These are phyloP conservation scores for Cucumis hystrix DNA, from an alignment of 306 rosid genomes.

Conservation along the genomic window DNA sequence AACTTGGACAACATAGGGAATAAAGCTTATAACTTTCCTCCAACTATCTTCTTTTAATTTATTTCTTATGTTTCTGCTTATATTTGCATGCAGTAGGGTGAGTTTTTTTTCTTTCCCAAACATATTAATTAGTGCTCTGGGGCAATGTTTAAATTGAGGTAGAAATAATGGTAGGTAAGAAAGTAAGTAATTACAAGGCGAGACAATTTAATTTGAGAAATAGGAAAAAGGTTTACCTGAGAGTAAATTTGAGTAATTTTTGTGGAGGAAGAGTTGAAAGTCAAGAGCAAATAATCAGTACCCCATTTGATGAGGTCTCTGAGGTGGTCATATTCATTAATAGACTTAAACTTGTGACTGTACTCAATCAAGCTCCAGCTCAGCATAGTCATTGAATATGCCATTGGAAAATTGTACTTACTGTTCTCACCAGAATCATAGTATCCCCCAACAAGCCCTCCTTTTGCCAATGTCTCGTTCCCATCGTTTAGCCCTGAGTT, in stretches of 20 bases:
- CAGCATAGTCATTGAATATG: slow-evolving; percentile 50
- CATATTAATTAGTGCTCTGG: too few relatives aligned
- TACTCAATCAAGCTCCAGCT: slow-evolving; percentile 60
- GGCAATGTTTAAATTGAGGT: too few relatives aligned
- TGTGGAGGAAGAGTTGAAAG: slow-evolving; percentile 51
- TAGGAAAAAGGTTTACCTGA: slow-evolving; percentile 19
- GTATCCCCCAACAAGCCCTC: slow-evolving; percentile 52
- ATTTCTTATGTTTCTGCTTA: too few relatives aligned
- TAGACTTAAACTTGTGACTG: slow-evolving; percentile 13
- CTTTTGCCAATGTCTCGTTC: slow-evolving; percentile 14
- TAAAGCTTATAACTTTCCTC: too few relatives aligned
- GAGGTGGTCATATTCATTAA: slow-evolving; percentile 24
- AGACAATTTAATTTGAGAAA: too few relatives aligned
- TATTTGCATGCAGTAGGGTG: too few relatives aligned
- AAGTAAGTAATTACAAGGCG: too few relatives aligned
- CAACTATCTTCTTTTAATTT: too few relatives aligned
- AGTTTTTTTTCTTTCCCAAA: too few relatives aligned
- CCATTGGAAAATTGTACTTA: slow-evolving; percentile 54
- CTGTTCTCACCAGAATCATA: slow-evolving; percentile 67
- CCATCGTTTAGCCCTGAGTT: slow-evolving; percentile 50
- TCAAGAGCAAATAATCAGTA: slow-evolving; percentile 46
- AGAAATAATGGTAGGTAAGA: too few relatives aligned
- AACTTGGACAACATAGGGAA: too few relatives aligned
- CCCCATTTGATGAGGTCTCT: slow-evolving; percentile 54
- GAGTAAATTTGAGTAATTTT: slow-evolving; percentile 29